phyloP scores from a whole-genome alignment of 2,329 filamentous ascomycete genomes.

The Xylariales sp. region DNA sequence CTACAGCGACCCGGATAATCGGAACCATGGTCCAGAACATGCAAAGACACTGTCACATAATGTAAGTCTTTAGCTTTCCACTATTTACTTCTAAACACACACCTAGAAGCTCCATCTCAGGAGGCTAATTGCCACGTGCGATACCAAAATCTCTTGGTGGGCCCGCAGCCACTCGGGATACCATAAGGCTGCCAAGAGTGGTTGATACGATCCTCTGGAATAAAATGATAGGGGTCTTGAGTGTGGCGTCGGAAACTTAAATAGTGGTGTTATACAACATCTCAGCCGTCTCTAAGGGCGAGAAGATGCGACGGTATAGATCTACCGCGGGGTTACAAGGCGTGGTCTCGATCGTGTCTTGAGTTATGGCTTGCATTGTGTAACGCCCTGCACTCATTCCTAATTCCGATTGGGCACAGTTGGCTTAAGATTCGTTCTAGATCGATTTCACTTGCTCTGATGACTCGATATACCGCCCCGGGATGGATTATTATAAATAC shows the following conservation, averaged over 20 bases:
- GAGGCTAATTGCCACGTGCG: conserved; percentile 29
- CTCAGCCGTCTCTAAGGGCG: neutral
- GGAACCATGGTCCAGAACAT: conserved; percentile 19
- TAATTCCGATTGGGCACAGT: no score
- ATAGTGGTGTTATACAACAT: neutral
- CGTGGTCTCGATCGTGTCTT: no score
- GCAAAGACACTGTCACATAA: conserved; percentile 16
- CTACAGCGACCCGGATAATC: conserved; percentile 13
- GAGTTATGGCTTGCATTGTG: no score
- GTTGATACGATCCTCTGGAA: neutral
- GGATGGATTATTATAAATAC: no score
- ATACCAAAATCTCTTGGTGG: conserved; percentile 16
- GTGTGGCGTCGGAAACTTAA: conserved; percentile 2
- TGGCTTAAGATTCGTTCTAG: no score
- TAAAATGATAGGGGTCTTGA: neutral
- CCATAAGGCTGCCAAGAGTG: conserved; percentile 1
- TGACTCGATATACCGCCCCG: no score
- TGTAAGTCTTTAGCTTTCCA: neutral
- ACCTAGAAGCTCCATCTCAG: conserved; percentile 11
- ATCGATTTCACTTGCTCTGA: no score
- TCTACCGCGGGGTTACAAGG: neutral
- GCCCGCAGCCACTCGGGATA: neutral
- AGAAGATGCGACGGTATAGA: neutral
- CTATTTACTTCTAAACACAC: conserved; percentile 15
- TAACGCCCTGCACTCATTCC: no score